Base-by-base conservation (phyloP, 352 stramenopile species). In the Globisporangium radiosum region DNA sequence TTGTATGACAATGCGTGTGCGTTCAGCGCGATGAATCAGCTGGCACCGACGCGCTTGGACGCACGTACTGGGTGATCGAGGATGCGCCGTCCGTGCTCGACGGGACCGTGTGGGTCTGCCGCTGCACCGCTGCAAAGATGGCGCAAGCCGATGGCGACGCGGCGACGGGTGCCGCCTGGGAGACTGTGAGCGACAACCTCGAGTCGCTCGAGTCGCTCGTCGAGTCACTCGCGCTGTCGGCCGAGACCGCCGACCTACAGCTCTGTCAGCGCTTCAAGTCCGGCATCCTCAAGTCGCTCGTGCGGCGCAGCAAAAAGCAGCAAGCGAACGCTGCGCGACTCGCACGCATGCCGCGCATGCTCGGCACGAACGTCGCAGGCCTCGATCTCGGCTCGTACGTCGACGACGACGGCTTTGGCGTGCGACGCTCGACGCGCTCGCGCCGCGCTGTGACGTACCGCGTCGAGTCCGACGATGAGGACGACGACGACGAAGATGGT, bases 41-140 rank as follows among this genome's bases (percentile, higher is more conserved):
- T 1, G 81, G 81, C 0, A 52, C 49, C 0, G 81, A 90, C 60
- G 68, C 70, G n/a, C 53, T 44, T 0, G 74, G 73, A 50, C 75
- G 76, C 19, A 75, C 57, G 1, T 88, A 89, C 65, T 88, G 75
- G 56, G 54, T 84, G 43, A 54, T 91, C 19, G 81, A 91, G 57
- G 79, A 91, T 66, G 64, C 73, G 13, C 62, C 76, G 25, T 84
- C 70, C 7, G 66, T 87, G 25, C 56, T 73, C 7, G 68, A 85
- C n/a, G 76, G 66, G n/a, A 68, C 66, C 0, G 66, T 75, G 17
- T 88, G 81, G 81, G 50, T 91, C 0, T 91, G 81, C 61, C 76
- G 78, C 2, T 88, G 75, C 57, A 50, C 69, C 5, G 25, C 37
- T 14, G 8, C 36, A 2, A 52, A 42, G 2, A 10, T 36, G 0